Conservation (phyloP, 441 rosid genomes). For the Mallotus repandus region DNA sequence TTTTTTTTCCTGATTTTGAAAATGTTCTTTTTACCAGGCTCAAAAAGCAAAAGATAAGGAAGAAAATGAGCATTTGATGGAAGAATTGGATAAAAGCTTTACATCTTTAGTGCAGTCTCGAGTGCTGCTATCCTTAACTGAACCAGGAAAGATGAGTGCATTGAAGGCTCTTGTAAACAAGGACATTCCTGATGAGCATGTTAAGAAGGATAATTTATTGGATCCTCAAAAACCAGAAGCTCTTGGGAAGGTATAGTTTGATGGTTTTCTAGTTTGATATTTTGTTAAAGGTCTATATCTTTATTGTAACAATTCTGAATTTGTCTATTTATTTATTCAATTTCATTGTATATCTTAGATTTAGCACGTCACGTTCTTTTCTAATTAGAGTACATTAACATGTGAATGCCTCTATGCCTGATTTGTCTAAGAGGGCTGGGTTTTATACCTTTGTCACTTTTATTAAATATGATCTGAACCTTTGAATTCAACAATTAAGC, state of each 20-base stretch:
- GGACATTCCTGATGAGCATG: conserved; percentile 38
- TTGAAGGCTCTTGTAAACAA: conserved; percentile 51
- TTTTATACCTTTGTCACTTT: background rate
- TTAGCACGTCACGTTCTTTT: background rate
- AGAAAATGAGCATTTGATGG: conserved; percentile 74
- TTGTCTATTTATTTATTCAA: background rate
- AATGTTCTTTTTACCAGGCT: conserved; percentile 44
- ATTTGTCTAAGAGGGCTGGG: background rate
- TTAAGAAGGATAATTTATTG: conserved; percentile 30
- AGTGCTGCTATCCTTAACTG: conserved; percentile 57
- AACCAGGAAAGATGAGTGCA: conserved; percentile 63
- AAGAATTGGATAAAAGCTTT: conserved; percentile 71
- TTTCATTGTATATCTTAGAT: background rate
- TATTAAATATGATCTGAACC: background rate
- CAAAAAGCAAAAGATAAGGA: conserved; percentile 85
- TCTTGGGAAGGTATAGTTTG: conserved; percentile 40
- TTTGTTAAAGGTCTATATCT: background rate
- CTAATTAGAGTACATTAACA: conserved; percentile 13
- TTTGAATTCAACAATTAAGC: background rate
- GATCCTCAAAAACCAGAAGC: conserved; percentile 28
- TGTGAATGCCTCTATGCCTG: conserved; percentile 5
- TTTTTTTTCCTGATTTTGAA: conserved; percentile 15
- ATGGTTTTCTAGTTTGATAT: conserved; percentile 12
- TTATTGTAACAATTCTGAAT: background rate
- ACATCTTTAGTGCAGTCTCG: conserved; percentile 60